Base-by-base conservation (phyloP, 177 flowering plant species). In the Vitis hybrid region DNA sequence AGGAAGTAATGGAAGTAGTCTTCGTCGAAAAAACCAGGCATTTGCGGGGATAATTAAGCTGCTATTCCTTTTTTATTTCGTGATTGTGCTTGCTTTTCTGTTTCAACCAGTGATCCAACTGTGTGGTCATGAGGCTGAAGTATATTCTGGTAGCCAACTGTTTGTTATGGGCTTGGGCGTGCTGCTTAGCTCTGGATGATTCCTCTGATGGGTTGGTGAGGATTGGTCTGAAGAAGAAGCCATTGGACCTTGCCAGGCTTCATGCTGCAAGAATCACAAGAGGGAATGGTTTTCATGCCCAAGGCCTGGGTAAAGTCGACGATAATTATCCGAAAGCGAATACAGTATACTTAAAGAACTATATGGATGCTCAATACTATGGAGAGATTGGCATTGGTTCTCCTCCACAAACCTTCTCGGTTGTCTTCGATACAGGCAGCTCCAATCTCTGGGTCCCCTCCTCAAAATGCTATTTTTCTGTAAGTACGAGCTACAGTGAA, bases 401-500 rank as follows among this genome's bases (percentile, higher is more conserved):
- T 0, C 85, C 85, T 20, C 66, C 78, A 1, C 85, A 83, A 49
- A 70, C 3, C 18, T 83, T 83, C 58, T 14, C 71, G 2, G 83
- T 80, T 24, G 63, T 80, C 9, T 83, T 83, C 63, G 83, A 83
- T 46, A 83, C 85, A 7, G 83, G 80, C 11, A 80, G 80, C 69
- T 78, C 85, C 49, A 83, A 83, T 60, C 74, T 83, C 24, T 83
- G 86, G 86, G 81, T 83, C 35, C 86, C 86, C 4, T 83, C 86
- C 58, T 76, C 84, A 11, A 76, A 65, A 65, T 82, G 85, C 66
- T n/a, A 64, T 35, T 68, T 80, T 5, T 82, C 85, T 56, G 83
- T 82, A 74, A 79, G 79, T 72, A 41, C 9, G 46, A 41, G 46
- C 8, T 71, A 2, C 56, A 1, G 9, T 63, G 14, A 49, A 55